Base-by-base conservation (phyloP, 805 yeast species). In the Candida corydali region DNA sequence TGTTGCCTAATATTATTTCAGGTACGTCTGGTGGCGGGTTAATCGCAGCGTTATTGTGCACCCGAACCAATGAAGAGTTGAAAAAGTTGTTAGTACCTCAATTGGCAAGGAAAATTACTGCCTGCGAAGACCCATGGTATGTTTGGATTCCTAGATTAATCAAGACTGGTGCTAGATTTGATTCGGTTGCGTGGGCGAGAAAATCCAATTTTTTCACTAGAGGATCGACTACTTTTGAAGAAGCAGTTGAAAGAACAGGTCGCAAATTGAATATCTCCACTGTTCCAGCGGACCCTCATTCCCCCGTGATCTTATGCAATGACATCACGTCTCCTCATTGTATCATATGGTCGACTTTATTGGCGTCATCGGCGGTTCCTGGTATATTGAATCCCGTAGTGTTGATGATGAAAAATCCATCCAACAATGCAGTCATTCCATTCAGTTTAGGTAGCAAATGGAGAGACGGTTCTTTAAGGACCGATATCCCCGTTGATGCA, bases 11-110 rank as follows among this genome's bases (percentile, higher is more conserved):
- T 4, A 80, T 84, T 25, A 65, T 85, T 7, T 75, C 85, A 24
- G 94, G 94, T 1, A 84, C 93, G 0, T 78, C 86, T 0, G 91
- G 93, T 2, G 94, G 94, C 11, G 91, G 88, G 1, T 59, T 82
- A 9, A 76, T 83, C 10, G 89, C 93, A 0, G 85, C 88, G 0
- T 55, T 84, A 26, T 76, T 82, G 0, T 73, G 87, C 35, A 77
- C 86, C 0, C 61, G 89, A 37, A 79, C 86, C 0, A 73, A 82
- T 47, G 80, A 76, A 14, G 94, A 85, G 51, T 65, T 84, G 28
- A 54, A 59, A 20, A 57, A 70, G 36, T 50, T 82, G 25, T 51
- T 85, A 9, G 74, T 62, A 0, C 89, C 91, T 0, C 69, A 76
- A 45, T 51, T 84, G 27, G 82, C 87, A 1, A 49, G 64, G 16